These are phyloP conservation scores for Polyplosphaeria fusca DNA, from an alignment of 495 filamentous ascomycete species.

Conservation along the genomic window DNA sequence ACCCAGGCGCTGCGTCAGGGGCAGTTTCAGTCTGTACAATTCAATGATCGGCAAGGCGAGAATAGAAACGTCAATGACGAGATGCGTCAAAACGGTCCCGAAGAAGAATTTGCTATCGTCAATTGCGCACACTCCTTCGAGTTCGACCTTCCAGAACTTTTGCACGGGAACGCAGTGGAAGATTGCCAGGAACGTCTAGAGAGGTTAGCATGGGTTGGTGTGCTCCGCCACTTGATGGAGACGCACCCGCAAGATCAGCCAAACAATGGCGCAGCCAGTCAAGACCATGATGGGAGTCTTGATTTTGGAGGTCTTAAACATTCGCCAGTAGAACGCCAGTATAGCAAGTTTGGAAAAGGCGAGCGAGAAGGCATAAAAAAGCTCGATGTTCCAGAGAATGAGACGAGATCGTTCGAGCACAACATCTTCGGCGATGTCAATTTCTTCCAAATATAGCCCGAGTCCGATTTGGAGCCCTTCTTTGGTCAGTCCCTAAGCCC, in stretches of 20 bases:
- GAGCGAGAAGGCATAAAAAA: slow-evolving; percentile 23
- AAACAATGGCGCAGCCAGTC: slow-evolving; percentile 9
- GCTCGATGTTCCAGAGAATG: slow-evolving; percentile 14
- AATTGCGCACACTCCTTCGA: slow-evolving; percentile 20
- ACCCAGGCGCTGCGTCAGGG: slow-evolving; percentile 2
- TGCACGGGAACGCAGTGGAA: slow-evolving; percentile 29
- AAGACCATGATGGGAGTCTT: slow-evolving; percentile 21
- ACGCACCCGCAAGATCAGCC: slow-evolving; percentile 26
- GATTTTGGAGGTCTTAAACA: slow-evolving; percentile 28
- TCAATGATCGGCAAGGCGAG: slow-evolving; percentile 22
- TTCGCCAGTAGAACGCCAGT: slow-evolving; percentile 32
- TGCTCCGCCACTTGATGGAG: background rate
- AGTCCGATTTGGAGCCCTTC: slow-evolving; percentile 18
- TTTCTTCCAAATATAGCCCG: slow-evolving; percentile 11
- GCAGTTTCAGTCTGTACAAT: slow-evolving; percentile 15
- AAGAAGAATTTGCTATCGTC: slow-evolving; percentile 29
- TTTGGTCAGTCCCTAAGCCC: background rate
- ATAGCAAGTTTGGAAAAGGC: slow-evolving; percentile 24
- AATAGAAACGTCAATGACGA: slow-evolving; percentile 21
- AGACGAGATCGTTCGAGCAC: slow-evolving; percentile 9
- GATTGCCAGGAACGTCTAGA: slow-evolving; percentile 26
- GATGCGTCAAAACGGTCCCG: slow-evolving; percentile 21
- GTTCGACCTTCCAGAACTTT: slow-evolving; percentile 16
- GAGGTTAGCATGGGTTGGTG: background rate
- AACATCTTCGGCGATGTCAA: background rate